A percentile compares a stretch with the other conserved stretches of the same genome.
Evolutionary conservation across 208 protist species (phyloP).

Genomic region (Borovskyia barvae): DNA sequence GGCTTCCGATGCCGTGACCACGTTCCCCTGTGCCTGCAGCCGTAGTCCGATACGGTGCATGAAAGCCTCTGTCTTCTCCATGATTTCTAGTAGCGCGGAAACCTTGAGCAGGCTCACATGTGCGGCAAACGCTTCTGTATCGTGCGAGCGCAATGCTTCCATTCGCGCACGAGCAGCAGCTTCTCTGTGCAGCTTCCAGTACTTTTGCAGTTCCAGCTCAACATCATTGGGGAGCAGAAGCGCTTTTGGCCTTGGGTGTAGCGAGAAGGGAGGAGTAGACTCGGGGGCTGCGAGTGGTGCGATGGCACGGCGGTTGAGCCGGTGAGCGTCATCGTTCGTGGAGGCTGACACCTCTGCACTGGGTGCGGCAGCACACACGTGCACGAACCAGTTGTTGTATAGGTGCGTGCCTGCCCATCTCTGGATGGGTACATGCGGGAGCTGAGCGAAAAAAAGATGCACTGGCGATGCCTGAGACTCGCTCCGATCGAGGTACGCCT

Average conservation of each 20-base stretch:
- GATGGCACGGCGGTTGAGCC: not conserved
- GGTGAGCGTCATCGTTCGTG: not conserved
- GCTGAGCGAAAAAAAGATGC: not conserved
- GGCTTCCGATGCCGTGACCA: not conserved
- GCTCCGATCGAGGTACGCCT: not conserved
- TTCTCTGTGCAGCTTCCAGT: conserved; percentile 45
- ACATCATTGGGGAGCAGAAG: conserved; percentile 19
- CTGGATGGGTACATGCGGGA: conserved; percentile 1
- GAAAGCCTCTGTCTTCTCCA: conserved; percentile 61
- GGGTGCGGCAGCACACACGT: conserved; percentile 1
- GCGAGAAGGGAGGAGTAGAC: not conserved
- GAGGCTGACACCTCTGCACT: not conserved
- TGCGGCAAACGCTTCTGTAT: conserved; percentile 43
- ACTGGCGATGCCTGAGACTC: too few species aligned
- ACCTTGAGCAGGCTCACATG: conserved; percentile 56
- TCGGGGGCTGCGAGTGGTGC: not conserved
- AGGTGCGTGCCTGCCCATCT: conserved; percentile 14
- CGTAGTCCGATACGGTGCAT: conserved; percentile 50
- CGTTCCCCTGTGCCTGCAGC: conserved; percentile 25
- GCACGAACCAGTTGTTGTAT: conserved; percentile 18
- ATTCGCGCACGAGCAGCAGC: conserved; percentile 37
- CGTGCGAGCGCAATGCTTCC: conserved; percentile 35
- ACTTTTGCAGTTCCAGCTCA: conserved; percentile 28
- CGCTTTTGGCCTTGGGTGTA: conserved; percentile 3
- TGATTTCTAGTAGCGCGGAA: conserved; percentile 51